Conservation (phyloP, 176 grass and related monocot genomes). For the Alopecurus myosuroides region DNA sequence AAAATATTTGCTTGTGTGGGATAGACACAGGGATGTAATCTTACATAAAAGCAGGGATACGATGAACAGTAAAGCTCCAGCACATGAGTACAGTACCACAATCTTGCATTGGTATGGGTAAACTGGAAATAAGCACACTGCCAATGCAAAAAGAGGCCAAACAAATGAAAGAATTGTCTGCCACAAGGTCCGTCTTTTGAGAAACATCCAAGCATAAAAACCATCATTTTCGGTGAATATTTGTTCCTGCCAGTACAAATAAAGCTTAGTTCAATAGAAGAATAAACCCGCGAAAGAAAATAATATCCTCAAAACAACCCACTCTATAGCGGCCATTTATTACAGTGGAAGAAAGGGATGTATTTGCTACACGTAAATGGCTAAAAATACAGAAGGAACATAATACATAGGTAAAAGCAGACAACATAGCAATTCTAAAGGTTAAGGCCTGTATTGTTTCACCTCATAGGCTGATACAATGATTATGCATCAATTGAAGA, state of each 20-base stretch:
- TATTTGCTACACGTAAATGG: conserved; percentile 2
- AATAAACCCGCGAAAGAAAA: background rate
- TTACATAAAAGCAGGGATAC: conserved; percentile 85
- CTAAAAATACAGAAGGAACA: background rate
- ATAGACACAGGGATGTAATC: background rate
- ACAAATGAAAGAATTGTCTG: conserved; percentile 98
- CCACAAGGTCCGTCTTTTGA: conserved; percentile 91
- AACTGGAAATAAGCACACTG: conserved; percentile 95
- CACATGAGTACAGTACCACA: conserved; percentile 96
- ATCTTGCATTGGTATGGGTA: conserved; percentile 99
- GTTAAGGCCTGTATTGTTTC: background rate
- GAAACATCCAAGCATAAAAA: conserved; percentile 98
- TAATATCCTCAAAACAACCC: conserved; percentile 1
- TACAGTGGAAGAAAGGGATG: background rate
- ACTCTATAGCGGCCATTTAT: background rate
- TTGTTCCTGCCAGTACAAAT: conserved; percentile 72
- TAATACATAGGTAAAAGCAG: background rate
- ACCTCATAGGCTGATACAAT: background rate
- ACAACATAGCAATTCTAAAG: background rate
- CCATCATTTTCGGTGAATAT: conserved; percentile 88
- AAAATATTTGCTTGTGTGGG: background rate
- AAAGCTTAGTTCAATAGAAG: conserved; percentile 20
- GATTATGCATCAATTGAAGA: background rate
- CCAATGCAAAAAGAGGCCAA: conserved; percentile 93
- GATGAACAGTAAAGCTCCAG: conserved; percentile 80